Evolutionary conservation across 106 monocot species (phyloP).

Genomic region (Platanthera guangdongensis): DNA sequence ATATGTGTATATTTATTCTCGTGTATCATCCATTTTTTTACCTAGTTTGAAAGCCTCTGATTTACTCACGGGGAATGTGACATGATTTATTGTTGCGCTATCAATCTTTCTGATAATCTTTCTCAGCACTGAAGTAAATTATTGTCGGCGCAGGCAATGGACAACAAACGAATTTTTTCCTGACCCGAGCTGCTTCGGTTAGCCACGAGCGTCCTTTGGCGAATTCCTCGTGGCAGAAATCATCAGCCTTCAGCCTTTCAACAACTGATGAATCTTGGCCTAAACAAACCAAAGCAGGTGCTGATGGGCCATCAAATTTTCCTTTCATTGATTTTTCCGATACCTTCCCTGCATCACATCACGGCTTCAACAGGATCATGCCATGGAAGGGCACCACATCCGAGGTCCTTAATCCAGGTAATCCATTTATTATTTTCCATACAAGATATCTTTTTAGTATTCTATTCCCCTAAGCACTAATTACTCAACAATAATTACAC

Average conservation of each 20-base stretch:
- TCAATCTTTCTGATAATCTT: not conserved
- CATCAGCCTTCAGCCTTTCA: constrained; percentile 24
- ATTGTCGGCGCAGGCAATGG: constrained; percentile 16
- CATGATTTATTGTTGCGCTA: not conserved
- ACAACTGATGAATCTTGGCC: constrained; percentile 31
- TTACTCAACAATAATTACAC: too few relatives aligned
- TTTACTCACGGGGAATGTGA: not conserved
- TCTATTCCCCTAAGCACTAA: too few relatives aligned
- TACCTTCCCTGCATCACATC: constrained; percentile 14
- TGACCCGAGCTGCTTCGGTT: constrained; percentile 15
- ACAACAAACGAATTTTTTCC: constrained; percentile 34
- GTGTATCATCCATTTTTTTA: too few relatives aligned
- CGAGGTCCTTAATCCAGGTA: constrained; percentile 45
- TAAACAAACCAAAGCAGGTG: constrained; percentile 19
- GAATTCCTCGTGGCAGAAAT: constrained; percentile 23
- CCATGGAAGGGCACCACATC: constrained; percentile 31
- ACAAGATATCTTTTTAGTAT: not conserved
- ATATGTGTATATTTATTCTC: too few relatives aligned
- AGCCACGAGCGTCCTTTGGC: constrained; percentile 5
- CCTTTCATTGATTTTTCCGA: constrained; percentile 14
- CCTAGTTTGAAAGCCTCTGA: not conserved
- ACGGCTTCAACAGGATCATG: constrained; percentile 30
- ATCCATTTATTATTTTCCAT: not conserved
- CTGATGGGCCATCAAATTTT: constrained; percentile 18
- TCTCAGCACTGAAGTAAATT: not conserved